A percentile compares a stretch with the other conserved stretches of the same genome.
Evolutionary conservation across 169 alveolate species (phyloP).

Genomic region (Besnoitia besnoiti): DNA sequence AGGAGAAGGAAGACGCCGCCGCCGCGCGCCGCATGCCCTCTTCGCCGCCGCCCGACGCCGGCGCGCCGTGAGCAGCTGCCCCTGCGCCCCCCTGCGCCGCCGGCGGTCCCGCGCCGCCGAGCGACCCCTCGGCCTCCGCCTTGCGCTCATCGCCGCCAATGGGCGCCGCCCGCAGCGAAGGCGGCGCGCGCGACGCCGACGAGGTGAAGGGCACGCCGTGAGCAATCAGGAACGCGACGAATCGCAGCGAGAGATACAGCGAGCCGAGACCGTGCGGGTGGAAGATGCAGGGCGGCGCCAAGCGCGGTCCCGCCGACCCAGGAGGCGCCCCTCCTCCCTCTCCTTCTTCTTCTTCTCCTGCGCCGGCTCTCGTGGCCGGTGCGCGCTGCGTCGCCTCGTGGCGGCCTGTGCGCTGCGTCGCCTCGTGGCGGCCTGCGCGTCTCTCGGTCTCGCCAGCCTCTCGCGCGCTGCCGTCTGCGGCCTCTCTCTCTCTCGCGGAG

Average conservation of each 20-base stretch:
- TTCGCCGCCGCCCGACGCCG: background rate
- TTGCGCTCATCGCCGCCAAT: background rate
- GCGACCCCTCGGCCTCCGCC: too few species aligned
- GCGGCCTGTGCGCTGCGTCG: background rate
- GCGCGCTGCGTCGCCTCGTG: background rate
- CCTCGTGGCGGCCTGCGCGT: background rate
- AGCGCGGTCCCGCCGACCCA: too few species aligned
- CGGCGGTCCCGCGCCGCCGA: background rate
- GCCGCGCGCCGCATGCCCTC: background rate
- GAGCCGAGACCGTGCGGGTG: background rate
- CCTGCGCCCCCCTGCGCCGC: background rate
- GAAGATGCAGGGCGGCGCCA: background rate
- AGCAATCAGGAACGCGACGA: slow-evolving; percentile 4
- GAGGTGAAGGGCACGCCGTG: slow-evolving; percentile 21
- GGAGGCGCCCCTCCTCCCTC: too few species aligned
- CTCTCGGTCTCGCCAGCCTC: background rate
- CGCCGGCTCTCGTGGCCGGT: background rate
- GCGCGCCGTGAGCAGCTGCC: background rate
- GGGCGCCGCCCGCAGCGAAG: background rate
- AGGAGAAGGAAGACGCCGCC: background rate
- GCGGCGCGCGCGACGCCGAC: slow-evolving; percentile 12
- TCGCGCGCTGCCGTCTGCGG: background rate
- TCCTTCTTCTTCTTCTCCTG: too few species aligned
- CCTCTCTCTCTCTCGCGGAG: background rate
- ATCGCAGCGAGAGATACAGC: background rate